Conservation (phyloP, 2,329 filamentous ascomycete genomes). For the Fusarium pseudonygamai region DNA sequence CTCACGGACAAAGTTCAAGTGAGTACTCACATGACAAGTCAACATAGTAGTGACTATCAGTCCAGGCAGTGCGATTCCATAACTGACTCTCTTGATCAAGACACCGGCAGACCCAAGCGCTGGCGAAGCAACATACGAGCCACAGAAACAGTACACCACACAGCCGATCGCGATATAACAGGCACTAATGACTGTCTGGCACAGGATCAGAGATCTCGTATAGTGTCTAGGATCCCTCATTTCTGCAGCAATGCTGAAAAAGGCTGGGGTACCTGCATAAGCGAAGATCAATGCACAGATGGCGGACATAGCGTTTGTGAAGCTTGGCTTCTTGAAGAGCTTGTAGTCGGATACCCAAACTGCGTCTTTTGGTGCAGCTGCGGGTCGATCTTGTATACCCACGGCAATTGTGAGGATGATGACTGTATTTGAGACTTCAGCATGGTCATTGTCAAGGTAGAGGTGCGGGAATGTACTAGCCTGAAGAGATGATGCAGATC, state of each 20-base stretch:
- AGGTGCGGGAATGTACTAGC: neutral
- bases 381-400: constrained; percentile 27
- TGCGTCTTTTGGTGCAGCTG: constrained; percentile 15
- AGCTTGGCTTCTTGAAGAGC: constrained; percentile 9
- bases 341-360: constrained; percentile 20
- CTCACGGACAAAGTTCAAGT: accelerated
- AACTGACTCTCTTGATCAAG: constrained; percentile 53
- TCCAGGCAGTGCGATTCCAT: constrained; percentile 48
- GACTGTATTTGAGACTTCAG: neutral
- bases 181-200: constrained; percentile 41
- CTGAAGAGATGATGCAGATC: constrained; percentile 10
- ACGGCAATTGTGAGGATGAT: constrained; percentile 36
- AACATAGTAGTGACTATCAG: constrained; percentile 39
- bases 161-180: constrained; percentile 46
- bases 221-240: constrained; percentile 45
- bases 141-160: constrained; percentile 57
- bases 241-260: constrained; percentile 45
- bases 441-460: accelerated
- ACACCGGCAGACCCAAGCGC: constrained; percentile 55
- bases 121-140: constrained; percentile 56
- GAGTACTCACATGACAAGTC: constrained; percentile 36
- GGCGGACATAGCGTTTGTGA: constrained; percentile 37
- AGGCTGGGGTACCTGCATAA: constrained; percentile 49
- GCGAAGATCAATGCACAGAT: constrained; percentile 49
- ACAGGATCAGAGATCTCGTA: constrained; percentile 36